Evolutionary conservation across 306 rosid genomes (phyloP), one percentile per base, ranked within the genome.

Genomic region (Lotus japonicus): DNA sequence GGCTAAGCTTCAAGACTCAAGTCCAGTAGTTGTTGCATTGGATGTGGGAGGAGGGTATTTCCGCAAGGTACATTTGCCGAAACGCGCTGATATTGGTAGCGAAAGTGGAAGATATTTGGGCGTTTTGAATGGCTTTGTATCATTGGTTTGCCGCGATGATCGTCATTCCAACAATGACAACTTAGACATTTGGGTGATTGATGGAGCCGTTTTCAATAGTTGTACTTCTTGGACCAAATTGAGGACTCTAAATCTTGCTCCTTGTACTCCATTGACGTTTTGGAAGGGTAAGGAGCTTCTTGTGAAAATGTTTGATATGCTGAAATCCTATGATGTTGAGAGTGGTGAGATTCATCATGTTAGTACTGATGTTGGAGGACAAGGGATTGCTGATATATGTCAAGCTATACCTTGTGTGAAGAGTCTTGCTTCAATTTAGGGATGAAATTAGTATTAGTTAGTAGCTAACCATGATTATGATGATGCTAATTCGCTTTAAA

Each of bases 11-110:
- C 28, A 10, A n/a, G 28, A 50, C 6, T 17, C 56, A 3, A 50
- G 1, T 9, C 3, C 57, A 64, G 13, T 5, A 2, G 11, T 45
- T 2, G 4, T 64, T 26, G 26, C 56, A 13, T 64, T 64, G 44
- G 11, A 46, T 63, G 54, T 63, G n/a, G 69, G 69, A 13, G 69
- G 69, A 44, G 55, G 69, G 55, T 8, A 43, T 13, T 51, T 63
- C 33, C 12, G 1, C 41, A 45, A 23, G 28, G 0, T 64, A n/a
- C 4, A 8, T 0, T 64, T 28, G 15, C 44, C 69, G 7, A 64
- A 13, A 2, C n/a, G 5, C 4, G 11, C 26, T 64, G 56, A 64
- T 44, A 64, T 64, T 64, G 46, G 26, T 26, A 45, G 3, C 9
- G n/a, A 36, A 9, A 64, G 5, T 64, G 69, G 57, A 26, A 46